Percentiles rank a stretch among this genome's conserved stretches.
phyloP scores from a whole-genome alignment of 2,329 filamentous ascomycete genomes.

The Coccinonectria pachysandricola region DNA sequence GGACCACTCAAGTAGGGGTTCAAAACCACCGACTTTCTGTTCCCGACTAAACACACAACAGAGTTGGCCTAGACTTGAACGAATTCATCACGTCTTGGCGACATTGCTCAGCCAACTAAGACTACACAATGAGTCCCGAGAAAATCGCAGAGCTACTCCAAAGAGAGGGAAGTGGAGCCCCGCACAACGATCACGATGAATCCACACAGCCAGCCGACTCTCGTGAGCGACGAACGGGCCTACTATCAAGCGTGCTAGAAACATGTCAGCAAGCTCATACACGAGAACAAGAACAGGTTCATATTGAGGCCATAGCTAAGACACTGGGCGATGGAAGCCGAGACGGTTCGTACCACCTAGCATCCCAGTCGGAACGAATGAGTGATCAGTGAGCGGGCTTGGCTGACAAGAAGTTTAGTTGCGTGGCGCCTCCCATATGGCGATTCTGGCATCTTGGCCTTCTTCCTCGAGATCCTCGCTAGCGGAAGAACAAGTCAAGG shows the following conservation, averaged over 20 bases:
- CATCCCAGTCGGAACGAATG: no score
- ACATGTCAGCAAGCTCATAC: conserved; percentile 31
- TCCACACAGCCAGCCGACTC: conserved; percentile 13
- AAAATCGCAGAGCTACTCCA: conserved; percentile 29
- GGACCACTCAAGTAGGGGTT: no score
- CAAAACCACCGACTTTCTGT: no score
- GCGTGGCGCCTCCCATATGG: conserved; percentile 48
- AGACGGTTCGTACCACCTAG: conserved; percentile 37
- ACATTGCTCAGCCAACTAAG: no score
- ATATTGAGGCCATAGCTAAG: conserved; percentile 38
- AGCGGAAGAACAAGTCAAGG: conserved; percentile 27
- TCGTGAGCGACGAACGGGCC: conserved; percentile 15
- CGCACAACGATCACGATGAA: conserved; percentile 18
- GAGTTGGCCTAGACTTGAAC: no score
- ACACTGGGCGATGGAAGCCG: conserved; percentile 46
- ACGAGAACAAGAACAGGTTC: conserved; percentile 25
- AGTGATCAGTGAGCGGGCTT: no score
- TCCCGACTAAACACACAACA: no score
- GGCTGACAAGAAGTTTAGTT: no score
- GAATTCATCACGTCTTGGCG: conserved; percentile 1
- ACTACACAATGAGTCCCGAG: conserved; percentile 22
- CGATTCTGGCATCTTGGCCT: conserved; percentile 45
- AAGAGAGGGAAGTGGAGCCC: conserved; percentile 20
- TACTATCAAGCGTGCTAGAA: conserved; percentile 29
- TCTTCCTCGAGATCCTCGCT: conserved; percentile 40